These are phyloP conservation scores for Trichophyton equinum DNA, from an alignment of 2,329 filamentous ascomycete species.

Conservation along the genomic window DNA sequence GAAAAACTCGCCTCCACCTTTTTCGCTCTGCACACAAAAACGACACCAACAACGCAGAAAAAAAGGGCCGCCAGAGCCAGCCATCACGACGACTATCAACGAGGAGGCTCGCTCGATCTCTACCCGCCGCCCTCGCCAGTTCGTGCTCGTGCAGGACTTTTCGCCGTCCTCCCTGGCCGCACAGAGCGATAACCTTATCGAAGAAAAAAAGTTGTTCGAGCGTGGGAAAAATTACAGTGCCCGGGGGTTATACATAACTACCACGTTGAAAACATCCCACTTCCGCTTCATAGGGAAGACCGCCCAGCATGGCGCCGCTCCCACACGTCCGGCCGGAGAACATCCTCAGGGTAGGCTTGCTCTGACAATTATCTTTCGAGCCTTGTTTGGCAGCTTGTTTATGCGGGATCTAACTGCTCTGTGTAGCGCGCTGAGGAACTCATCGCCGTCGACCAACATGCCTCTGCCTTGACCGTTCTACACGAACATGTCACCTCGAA, in stretches of 20 bases:
- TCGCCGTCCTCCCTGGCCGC: background rate
- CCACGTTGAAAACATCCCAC: background rate
- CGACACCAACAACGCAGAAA: background rate
- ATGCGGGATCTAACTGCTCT: constrained; percentile 3
- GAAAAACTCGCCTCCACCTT: background rate
- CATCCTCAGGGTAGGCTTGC: constrained; percentile 62
- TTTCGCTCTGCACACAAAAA: background rate
- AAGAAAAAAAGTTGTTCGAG: background rate
- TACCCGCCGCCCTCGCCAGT: background rate
- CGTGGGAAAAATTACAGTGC: background rate
- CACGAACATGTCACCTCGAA: constrained; percentile 99
- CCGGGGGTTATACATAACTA: background rate
- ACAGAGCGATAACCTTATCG: background rate
- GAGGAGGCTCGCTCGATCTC: background rate
- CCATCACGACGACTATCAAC: background rate
- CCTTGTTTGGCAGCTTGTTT: constrained; percentile 9
- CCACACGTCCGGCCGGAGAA: constrained; percentile 98
- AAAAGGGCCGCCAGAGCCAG: background rate
- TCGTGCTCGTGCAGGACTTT: background rate
- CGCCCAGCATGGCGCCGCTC: constrained; percentile 71
- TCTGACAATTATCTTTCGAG: constrained; percentile 3
- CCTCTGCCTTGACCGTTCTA: constrained; percentile 83
- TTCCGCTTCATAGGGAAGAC: constrained; percentile 12
- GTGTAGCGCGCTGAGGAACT: constrained; percentile 80
- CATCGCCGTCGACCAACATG: constrained; percentile 89